phyloP scores from a whole-genome alignment of 345 rosid species.

The Trapa incisa region DNA sequence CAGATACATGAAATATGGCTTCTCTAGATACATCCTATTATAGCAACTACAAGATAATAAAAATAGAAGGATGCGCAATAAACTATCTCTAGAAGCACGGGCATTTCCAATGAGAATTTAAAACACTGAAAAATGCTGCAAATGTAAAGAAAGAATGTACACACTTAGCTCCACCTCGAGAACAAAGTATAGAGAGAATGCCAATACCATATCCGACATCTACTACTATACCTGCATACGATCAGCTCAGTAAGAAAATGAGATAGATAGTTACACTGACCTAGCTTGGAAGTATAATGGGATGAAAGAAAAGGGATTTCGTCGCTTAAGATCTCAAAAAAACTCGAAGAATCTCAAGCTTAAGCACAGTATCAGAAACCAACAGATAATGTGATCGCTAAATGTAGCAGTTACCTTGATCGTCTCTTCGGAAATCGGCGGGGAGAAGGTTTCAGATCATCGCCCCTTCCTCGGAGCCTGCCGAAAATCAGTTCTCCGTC shows the following conservation, averaged over 20 bases:
- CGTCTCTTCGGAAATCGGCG: constrained; percentile 92
- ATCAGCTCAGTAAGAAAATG: constrained; percentile 1
- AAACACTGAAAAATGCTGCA: background rate
- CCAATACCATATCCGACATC: constrained; percentile 99
- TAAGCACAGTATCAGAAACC: background rate
- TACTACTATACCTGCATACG: constrained; percentile 55
- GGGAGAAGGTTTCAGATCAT: constrained; percentile 22
- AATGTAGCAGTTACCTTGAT: constrained; percentile 40
- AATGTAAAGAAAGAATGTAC: constrained; percentile 23
- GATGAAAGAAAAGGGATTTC: no score
- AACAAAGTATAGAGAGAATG: constrained; percentile 92
- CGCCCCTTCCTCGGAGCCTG: constrained; percentile 15
- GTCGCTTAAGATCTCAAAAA: no score
- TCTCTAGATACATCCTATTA: background rate
- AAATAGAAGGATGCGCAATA: background rate
- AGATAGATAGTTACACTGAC: background rate
- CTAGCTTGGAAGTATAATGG: background rate
- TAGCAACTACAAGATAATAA: background rate
- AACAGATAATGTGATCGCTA: background rate
- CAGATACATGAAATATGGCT: background rate
- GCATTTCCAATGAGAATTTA: background rate
- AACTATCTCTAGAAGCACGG: background rate
- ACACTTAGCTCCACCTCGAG: constrained; percentile 93
- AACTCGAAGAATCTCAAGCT: background rate
- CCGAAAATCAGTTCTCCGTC: background rate